Percentiles rank a stretch among this genome's conserved stretches.
These are phyloP conservation scores for Lipomyces kockii DNA, from an alignment of 805 yeast genomes.

Conservation along the genomic window DNA sequence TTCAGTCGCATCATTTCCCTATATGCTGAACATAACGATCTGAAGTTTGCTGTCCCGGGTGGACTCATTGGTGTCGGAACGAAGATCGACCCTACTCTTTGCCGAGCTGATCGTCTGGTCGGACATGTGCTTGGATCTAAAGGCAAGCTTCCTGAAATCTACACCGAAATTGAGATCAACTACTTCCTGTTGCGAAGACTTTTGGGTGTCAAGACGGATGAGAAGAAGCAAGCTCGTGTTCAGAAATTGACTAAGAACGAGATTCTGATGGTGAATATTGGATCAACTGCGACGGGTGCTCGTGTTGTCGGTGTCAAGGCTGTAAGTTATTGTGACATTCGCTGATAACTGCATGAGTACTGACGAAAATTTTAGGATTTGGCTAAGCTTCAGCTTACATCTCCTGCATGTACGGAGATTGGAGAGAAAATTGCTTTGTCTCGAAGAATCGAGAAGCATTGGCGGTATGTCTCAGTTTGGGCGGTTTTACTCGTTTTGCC, in stretches of 20 bases:
- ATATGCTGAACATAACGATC: constrained; percentile 96
- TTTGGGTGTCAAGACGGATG: constrained; percentile 88
- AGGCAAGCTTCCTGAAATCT: constrained; percentile 93
- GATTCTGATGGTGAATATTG: constrained; percentile 98
- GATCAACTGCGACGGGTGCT: constrained; percentile 99
- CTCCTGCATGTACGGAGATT: constrained; percentile 98
- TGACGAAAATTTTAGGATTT: constrained; percentile 60
- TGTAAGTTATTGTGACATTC: constrained; percentile 1
- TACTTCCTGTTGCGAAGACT: constrained; percentile 95
- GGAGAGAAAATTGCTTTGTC: constrained; percentile 98
- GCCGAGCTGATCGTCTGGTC: constrained; percentile 98
- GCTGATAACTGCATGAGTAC: neutral
- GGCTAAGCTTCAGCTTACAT: constrained; percentile 95
- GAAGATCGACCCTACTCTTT: constrained; percentile 95
- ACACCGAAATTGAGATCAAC: constrained; percentile 96
- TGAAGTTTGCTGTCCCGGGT: constrained; percentile 99
- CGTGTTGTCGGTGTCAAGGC: constrained; percentile 97
- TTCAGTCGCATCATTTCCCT: constrained; percentile 91
- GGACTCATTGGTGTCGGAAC: constrained; percentile 99
- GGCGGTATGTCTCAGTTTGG: constrained; percentile 60
- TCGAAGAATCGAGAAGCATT: constrained; percentile 98
- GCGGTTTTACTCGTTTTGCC: neutral
- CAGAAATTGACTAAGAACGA: constrained; percentile 92
- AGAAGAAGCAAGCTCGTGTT: constrained; percentile 92
- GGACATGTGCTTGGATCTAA: constrained; percentile 99